Evolutionary conservation across 2,329 filamentous ascomycete genomes (phyloP), one percentile per base, ranked within the genome.

Genomic region (Xenoacremonium recifei): DNA sequence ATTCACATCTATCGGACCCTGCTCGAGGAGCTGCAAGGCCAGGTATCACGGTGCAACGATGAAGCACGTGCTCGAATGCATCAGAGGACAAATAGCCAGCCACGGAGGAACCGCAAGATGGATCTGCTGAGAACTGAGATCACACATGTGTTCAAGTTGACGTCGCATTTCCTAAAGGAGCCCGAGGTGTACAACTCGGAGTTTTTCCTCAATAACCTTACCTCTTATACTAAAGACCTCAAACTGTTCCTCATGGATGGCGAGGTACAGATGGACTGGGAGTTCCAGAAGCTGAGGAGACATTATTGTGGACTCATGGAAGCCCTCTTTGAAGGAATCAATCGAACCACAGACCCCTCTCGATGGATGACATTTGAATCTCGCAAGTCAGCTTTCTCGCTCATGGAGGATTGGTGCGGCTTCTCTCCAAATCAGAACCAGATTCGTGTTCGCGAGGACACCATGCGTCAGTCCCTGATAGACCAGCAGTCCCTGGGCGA

Each of bases 331-430:
- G 89, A 95, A 54, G 89, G 89, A 5, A 89, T 96, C 55, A 93
- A 92, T 54, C 80, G 84, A 38, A 89, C 89, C 0, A 84, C 83
- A 47, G 89, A 96, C 46, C 87, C 90, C 2, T 85, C 89, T 4
- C 80, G 89, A 21, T 99, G 93, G 92, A 93, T 99, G 81, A 91
- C 93, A 0, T 99, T 99, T 59, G 93, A 99, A 63, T 89, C 91
- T 11, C 79, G 95, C 30, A 96, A 96, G 62, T 96, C 93, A 5
- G 87, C 92, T 0, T 99, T 99, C 60, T 85, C 91, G 1, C 71
- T 99, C 35, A 97, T 99, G 91, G 93, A 99, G 66, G 92, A 97
- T 51, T 99, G 95, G 95, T 99, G 93, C 62, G 93, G 93, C 3
- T 96, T 95, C 63, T 96, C 91, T 6, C 89, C 91, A 0, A 96